phyloP scores from a whole-genome alignment of 352 stramenopile species.

The Blastocystis sp. region DNA sequence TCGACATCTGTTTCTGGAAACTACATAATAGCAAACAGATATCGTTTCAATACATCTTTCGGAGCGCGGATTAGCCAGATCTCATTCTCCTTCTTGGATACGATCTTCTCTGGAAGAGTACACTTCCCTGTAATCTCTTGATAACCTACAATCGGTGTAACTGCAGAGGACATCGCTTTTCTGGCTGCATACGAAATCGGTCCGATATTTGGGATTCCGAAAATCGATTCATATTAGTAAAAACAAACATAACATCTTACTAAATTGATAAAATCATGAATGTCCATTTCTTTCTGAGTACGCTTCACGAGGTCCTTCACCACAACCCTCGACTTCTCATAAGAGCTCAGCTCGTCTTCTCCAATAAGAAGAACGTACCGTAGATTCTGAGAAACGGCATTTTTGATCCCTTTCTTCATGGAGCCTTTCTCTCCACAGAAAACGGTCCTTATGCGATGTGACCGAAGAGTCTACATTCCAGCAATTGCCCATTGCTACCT shows the following conservation, averaged over 20 bases:
- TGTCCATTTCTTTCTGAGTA: neutral
- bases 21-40: neutral
- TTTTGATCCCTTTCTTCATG: slow-evolving; percentile 14
- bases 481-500: neutral
- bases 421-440: neutral
- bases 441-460: neutral
- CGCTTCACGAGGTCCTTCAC: neutral
- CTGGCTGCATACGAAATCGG: neutral
- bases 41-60: neutral
- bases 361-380: slow-evolving; percentile 14
- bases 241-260: neutral
- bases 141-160: slow-evolving; percentile 5
- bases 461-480: neutral
- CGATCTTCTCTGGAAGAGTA: slow-evolving; percentile 46
- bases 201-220: neutral
- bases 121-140: slow-evolving; percentile 11
- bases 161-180: neutral
- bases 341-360: neutral
- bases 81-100: slow-evolving; percentile 51
- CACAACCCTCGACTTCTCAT: neutral
- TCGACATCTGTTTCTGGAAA: slow-evolving; percentile 44
- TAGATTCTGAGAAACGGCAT: neutral
- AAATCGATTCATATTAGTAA: neutral
- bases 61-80: slow-evolving; percentile 51
- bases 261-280: neutral